Conservation (phyloP, 768 basidiomycete species). For the Boletus subcaerulescens region DNA sequence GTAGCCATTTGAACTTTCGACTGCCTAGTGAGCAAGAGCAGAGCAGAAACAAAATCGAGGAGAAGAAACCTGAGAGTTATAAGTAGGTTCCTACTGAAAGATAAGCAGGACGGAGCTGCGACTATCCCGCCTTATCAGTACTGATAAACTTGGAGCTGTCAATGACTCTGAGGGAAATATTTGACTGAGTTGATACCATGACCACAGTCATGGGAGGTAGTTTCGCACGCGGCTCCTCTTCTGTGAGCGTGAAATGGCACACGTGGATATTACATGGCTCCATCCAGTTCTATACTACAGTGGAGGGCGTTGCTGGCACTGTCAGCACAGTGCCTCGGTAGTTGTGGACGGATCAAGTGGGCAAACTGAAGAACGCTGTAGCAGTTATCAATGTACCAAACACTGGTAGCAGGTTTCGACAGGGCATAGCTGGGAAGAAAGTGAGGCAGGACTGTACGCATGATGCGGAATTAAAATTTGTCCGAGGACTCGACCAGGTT, state of each 20-base stretch:
- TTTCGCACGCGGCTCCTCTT: background rate
- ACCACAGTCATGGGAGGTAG: slow-evolving; percentile 4
- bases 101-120: background rate
- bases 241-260: background rate
- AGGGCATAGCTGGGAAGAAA: too few species aligned
- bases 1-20: slow-evolving; percentile 48
- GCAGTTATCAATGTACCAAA: too few species aligned
- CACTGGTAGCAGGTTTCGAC: too few species aligned
- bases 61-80: slow-evolving; percentile 2
- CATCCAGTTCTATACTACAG: too few species aligned
- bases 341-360: too few species aligned
- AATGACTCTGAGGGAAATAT: background rate
- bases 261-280: too few species aligned
- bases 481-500: too few species aligned
- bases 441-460: too few species aligned
- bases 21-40: background rate
- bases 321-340: too few species aligned
- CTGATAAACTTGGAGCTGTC: background rate
- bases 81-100: background rate
- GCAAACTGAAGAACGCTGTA: too few species aligned
- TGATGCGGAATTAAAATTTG: too few species aligned
- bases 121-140: slow-evolving; percentile 12
- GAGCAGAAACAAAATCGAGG: background rate
- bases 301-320: too few species aligned
- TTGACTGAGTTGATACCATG: slow-evolving; percentile 4